These are phyloP conservation scores for Ustilago bromivora DNA, from an alignment of 1,284 basidiomycete genomes.

Conservation along the genomic window DNA sequence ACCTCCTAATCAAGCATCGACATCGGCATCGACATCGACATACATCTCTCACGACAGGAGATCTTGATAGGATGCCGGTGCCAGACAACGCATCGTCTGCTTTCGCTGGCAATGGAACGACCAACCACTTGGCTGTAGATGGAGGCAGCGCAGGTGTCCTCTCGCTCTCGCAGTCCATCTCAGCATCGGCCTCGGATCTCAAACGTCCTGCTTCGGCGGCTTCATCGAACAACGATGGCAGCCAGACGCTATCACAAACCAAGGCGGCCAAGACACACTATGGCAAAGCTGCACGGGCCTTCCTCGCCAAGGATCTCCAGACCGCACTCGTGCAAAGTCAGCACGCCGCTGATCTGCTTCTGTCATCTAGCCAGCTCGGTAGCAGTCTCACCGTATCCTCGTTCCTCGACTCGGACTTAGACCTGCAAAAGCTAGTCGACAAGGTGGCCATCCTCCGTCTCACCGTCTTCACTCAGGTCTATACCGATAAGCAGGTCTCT, in stretches of 20 bases:
- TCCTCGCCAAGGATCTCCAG: constrained; percentile 52
- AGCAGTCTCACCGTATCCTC: constrained; percentile 36
- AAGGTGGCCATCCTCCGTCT: constrained; percentile 51
- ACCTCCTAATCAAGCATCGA: not conserved
- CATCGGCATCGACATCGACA: not conserved
- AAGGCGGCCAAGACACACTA: constrained; percentile 42
- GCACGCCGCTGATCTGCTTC: constrained; percentile 34
- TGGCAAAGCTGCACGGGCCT: constrained; percentile 48
- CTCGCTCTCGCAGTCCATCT: constrained; percentile 45
- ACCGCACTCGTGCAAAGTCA: constrained; percentile 46
- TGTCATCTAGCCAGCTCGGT: constrained; percentile 32
- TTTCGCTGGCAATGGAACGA: constrained; percentile 1
- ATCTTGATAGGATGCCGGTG: constrained; percentile 19
- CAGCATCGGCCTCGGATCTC: constrained; percentile 41
- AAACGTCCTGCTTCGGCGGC: constrained; percentile 43
- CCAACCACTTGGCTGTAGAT: constrained; percentile 9
- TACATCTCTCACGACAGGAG: not conserved
- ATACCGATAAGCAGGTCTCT: constrained; percentile 31
- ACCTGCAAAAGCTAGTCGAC: constrained; percentile 30
- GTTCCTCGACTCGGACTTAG: constrained; percentile 28
- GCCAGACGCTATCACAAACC: constrained; percentile 36
- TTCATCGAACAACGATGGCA: constrained; percentile 26
- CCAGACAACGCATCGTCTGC: constrained; percentile 22
- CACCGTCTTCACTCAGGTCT: constrained; percentile 50
- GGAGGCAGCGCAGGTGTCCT: constrained; percentile 14